Conservation (phyloP, 2,329 filamentous ascomycete species). For the Talaromyces sp. region DNA sequence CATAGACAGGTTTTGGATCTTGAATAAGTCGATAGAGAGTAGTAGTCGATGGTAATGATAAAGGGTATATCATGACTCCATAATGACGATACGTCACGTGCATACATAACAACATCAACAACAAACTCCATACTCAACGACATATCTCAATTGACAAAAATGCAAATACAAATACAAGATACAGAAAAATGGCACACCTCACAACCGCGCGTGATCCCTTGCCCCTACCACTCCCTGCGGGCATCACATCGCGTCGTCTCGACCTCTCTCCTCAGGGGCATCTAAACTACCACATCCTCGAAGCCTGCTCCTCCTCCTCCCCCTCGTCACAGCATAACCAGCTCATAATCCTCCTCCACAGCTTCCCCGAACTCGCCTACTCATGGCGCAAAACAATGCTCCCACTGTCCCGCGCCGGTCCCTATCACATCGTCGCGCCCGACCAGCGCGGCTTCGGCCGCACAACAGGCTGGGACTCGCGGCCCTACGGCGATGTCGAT, state of each 20-base stretch:
- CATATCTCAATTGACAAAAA: background rate
- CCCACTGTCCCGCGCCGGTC: constrained; percentile 49
- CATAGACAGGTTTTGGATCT: constrained; percentile 71
- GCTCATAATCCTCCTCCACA: constrained; percentile 60
- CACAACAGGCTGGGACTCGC: constrained; percentile 57
- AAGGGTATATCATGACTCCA: constrained; percentile 1
- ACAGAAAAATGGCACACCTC: constrained; percentile 5
- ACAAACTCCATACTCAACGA: background rate
- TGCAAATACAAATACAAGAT: background rate
- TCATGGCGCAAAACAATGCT: constrained; percentile 64
- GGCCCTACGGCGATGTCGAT: constrained; percentile 49
- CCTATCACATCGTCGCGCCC: constrained; percentile 63
- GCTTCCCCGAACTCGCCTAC: constrained; percentile 65
- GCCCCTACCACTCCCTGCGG: constrained; percentile 52
- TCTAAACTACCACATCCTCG: constrained; percentile 59
- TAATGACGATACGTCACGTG: constrained; percentile 12
- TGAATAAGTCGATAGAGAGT: constrained; percentile 51
- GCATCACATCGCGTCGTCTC: constrained; percentile 54
- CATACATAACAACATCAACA: background rate
- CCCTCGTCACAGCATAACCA: constrained; percentile 27
- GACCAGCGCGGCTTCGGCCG: constrained; percentile 66
- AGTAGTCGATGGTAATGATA: background rate
- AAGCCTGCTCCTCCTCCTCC: constrained; percentile 44
- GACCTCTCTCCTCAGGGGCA: constrained; percentile 46
- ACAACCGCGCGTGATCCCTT: constrained; percentile 24